Evolutionary conservation across 2,329 filamentous ascomycete species (phyloP), one percentile per base, ranked within the genome.

Genomic region (Westerdykella sp.): DNA sequence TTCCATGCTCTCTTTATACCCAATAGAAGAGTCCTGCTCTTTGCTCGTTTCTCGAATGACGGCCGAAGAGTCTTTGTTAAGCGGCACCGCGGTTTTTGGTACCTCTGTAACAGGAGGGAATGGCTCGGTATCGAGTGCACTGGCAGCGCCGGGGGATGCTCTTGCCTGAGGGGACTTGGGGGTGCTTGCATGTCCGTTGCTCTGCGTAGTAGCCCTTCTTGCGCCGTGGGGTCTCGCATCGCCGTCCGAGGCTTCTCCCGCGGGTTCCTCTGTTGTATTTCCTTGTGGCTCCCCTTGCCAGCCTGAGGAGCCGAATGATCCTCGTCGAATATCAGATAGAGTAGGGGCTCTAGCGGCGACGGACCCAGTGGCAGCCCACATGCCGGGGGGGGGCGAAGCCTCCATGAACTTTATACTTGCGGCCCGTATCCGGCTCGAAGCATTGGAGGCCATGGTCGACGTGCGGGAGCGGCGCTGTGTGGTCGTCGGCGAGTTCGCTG

Each of bases 291-390:
- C 54, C 18, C 59, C 54, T 30, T 56, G 55, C 62, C 65, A 67
- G 1, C 66, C 65, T 3, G 59, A 50, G 4, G 55, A 52, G 21
- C 58, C 56, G 43, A 66, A 66, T 11, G 60, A 63, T 23, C 64
- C 65, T 40, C 53, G 56, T 35, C 71, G 57, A 25, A 73, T 72
- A 36, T 74, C 70, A 36, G 55, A 51, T 15, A 73, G 43, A 1
- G 69, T 69, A 4, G 70, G 71, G 12, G 70, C 69, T 47, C 61
- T 67, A 7, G 69, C 60, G 12, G 62, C 68, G 5, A 60, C 60
- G 6, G 53, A 58, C 11, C 69, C 70, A 2, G 69, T 69, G 1
- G 71, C 71, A n/a, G 70, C 68, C 69, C 66, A 69, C 61, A 70
- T 68, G 34, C 69, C 68, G 0, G 63, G 60, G 3, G 68, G 69